Conservation (phyloP, 1,139 yeast species). For the Entelexis sorbosivorans region DNA sequence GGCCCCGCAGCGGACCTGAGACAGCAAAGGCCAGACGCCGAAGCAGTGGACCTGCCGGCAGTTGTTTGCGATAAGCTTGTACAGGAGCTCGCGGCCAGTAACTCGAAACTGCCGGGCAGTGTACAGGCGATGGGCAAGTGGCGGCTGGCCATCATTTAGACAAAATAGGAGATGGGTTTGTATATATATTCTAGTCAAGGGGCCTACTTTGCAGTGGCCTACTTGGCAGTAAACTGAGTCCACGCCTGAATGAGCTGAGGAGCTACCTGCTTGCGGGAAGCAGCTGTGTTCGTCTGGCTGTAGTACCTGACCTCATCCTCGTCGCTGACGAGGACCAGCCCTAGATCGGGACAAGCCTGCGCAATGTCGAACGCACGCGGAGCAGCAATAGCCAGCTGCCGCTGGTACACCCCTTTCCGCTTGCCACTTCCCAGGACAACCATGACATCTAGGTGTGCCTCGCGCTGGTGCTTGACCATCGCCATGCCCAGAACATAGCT, state of each 20-base stretch:
- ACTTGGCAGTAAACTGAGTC: background rate
- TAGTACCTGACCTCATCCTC: slow-evolving; percentile 16
- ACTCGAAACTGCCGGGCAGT: slow-evolving; percentile 30
- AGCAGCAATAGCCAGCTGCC: slow-evolving; percentile 44
- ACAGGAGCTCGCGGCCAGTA: background rate
- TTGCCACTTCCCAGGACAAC: slow-evolving; percentile 49
- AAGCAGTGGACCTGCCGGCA: slow-evolving; percentile 31
- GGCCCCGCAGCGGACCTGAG: slow-evolving; percentile 26
- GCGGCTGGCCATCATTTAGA: slow-evolving; percentile 28
- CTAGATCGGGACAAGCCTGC: slow-evolving; percentile 12
- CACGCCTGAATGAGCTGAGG: slow-evolving; percentile 33
- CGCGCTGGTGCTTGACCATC: slow-evolving; percentile 33
- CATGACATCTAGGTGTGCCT: slow-evolving; percentile 41
- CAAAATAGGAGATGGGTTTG: no score
- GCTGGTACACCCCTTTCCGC: slow-evolving; percentile 34
- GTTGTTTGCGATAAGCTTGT: slow-evolving; percentile 24
- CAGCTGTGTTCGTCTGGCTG: slow-evolving; percentile 36
- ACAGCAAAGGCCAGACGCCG: slow-evolving; percentile 34
- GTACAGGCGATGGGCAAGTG: slow-evolving; percentile 30
- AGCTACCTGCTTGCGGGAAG: slow-evolving; percentile 81
- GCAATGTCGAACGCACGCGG: slow-evolving; percentile 17
- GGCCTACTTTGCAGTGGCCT: background rate
- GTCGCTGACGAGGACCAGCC: slow-evolving; percentile 11
- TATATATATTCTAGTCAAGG: no score
- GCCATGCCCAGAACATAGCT: slow-evolving; percentile 33